These are phyloP conservation scores for Curvularia spicifera DNA, from an alignment of 2,329 filamentous ascomycete genomes.

Conservation along the genomic window DNA sequence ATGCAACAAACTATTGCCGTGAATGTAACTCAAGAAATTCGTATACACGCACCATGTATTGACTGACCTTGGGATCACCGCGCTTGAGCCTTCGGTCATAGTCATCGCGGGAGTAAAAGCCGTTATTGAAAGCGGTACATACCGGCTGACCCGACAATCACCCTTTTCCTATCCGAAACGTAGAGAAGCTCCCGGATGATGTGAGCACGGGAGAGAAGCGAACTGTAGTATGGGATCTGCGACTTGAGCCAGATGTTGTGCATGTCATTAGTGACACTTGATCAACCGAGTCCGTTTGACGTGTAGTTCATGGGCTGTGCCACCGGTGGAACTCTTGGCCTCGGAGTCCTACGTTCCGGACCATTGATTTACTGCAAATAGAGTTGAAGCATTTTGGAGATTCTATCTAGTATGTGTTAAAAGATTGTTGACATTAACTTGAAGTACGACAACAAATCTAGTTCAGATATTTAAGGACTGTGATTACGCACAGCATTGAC, in stretches of 20 bases:
- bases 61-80: background rate
- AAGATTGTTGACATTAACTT: background rate
- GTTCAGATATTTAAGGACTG: no score
- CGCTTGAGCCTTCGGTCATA: background rate
- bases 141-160: background rate
- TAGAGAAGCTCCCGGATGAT: background rate
- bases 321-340: background rate
- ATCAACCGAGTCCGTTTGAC: background rate
- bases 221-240: background rate
- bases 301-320: background rate
- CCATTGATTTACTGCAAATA: background rate
- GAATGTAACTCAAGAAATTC: background rate
- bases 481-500: background rate
- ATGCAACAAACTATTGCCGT: background rate
- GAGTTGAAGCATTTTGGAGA: background rate
- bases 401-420: background rate
- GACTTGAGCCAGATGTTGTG: background rate
- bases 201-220: background rate
- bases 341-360: background rate
- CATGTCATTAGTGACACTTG: background rate
- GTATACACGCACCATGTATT: background rate
- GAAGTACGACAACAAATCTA: background rate
- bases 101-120: background rate
- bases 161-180: background rate
- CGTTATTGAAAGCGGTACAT: background rate